Evolutionary conservation across 345 rosid genomes (phyloP), one percentile per base, ranked within the genome.

Genomic region (Bruguiera sexangula): DNA sequence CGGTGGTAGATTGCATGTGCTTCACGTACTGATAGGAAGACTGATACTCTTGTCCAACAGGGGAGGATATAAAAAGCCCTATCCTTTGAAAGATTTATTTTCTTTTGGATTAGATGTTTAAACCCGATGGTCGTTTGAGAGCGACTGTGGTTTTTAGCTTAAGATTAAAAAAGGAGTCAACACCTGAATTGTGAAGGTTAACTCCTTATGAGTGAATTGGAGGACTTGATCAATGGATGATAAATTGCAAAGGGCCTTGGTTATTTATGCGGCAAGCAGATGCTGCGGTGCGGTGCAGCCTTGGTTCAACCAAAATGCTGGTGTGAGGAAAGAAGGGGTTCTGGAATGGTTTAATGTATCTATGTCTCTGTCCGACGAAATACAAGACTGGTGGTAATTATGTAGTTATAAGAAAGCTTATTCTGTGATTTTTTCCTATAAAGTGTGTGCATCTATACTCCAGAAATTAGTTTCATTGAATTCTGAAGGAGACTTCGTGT

Each of bases 1-100:
- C 74, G 83, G 76, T 89, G 97, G 94, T 91, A 81, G 83, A 60
- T 59, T 61, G 50, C 50, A 46, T 62, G 37, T 66, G 48, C 52
- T 31, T 43, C 39, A 46, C 53, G 51, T 51, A 48, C n/a, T 26
- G 18, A 64, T 65, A 20, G 66, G 66, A 62, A 69, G 11, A 20
- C 5, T 43, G 6, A 26, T 31, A 43, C 46, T 1, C 61, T 54
- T 58, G 55, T 60, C 67, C 31, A 50, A 59, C 72, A 36, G 70
- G 29, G 67, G 55, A 61, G 52, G 48, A 20, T 63, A 72, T 21
- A 8, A 22, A 60, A 67, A 54, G 69, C 56, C 27, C n/a, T 56
- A 59, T 66, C 63, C 18, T 73, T 39, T 6, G 19, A 34, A 39
- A 68, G 27, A 54, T 67, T 70, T 62, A 67, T 61, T 73, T 69